Percentiles rank a stretch among this genome's conserved stretches.
Conservation (phyloP, 2,329 filamentous ascomycete species). For the Colletotrichum falcatum region DNA sequence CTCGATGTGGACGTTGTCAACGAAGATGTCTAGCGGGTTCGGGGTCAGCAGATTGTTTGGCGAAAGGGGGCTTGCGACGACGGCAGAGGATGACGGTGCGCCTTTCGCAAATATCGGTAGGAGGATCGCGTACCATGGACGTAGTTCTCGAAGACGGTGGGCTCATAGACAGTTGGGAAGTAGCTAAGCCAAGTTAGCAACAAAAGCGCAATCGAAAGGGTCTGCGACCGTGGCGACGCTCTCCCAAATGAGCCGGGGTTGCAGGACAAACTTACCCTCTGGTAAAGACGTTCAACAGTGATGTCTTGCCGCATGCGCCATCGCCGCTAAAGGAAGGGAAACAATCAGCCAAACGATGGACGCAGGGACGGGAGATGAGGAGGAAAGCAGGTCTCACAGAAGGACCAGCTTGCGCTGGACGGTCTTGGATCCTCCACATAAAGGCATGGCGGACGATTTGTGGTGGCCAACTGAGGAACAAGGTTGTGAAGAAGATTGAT, state of each 20-base stretch:
- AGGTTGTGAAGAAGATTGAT: not conserved
- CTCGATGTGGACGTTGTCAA: conserved; percentile 97
- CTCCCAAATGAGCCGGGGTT: not conserved
- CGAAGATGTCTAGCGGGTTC: conserved; percentile 83
- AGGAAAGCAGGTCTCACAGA: conserved; percentile 70
- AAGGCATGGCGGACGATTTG: conserved; percentile 40
- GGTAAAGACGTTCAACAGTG: conserved; percentile 96
- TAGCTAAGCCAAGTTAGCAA: conserved; percentile 67
- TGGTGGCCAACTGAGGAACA: not conserved
- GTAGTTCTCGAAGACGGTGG: conserved; percentile 99
- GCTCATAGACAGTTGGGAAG: conserved; percentile 98
- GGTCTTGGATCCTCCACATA: conserved; percentile 81
- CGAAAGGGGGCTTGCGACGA: not conserved
- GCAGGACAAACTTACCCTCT: conserved; percentile 76
- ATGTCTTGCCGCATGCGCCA: conserved; percentile 97
- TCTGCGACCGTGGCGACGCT: not conserved
- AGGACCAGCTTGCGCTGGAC: conserved; percentile 97
- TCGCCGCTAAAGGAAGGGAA: conserved; percentile 74
- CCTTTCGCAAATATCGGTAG: not conserved
- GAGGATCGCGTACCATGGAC: conserved; percentile 79
- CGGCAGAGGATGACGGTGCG: not conserved
- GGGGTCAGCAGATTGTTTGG: conserved; percentile 19
- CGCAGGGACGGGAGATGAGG: not conserved
- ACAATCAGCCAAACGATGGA: conserved; percentile 23
- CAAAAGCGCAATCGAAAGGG: not conserved